phyloP scores from a whole-genome alignment of 257 asterid species.

The Rehmannia glutinosa region DNA sequence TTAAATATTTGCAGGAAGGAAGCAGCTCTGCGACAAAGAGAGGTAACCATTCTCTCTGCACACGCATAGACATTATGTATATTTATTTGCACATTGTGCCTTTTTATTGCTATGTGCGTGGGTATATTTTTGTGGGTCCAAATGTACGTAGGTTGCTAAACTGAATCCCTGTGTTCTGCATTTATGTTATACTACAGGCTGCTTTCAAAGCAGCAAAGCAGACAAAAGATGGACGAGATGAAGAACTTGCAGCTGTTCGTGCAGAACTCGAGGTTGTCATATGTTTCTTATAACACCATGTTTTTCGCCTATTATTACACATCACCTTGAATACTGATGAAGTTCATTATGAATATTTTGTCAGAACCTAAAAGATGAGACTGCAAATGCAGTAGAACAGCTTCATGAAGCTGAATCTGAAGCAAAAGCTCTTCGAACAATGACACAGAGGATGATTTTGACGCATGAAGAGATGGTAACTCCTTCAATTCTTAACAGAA shows the following conservation, averaged over 20 bases:
- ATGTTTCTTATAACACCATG: conserved; percentile 3
- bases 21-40: conserved; percentile 95
- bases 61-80: background rate
- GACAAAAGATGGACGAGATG: conserved; percentile 82
- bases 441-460: conserved; percentile 98
- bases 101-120: background rate
- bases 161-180: background rate
- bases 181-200: conserved; percentile 49
- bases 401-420: conserved; percentile 92
- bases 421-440: conserved; percentile 81
- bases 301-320: conserved; percentile 9
- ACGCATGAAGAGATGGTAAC: conserved; percentile 98
- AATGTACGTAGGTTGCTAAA: conserved; percentile 1
- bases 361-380: conserved; percentile 77
- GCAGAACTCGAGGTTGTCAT: conserved; percentile 69
- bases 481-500: conserved; percentile 13
- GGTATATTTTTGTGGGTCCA: background rate
- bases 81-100: background rate
- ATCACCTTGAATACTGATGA: conserved; percentile 15
- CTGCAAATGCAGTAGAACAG: conserved; percentile 64
- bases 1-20: conserved; percentile 76
- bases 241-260: conserved; percentile 65
- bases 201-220: conserved; percentile 86
- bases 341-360: conserved; percentile 23
- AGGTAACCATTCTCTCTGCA: conserved; percentile 48